A percentile compares a stretch with the other conserved stretches of the same genome.
Evolutionary conservation across 2,329 filamentous ascomycete genomes (phyloP).

Genomic region (Talaromyces sp.): DNA sequence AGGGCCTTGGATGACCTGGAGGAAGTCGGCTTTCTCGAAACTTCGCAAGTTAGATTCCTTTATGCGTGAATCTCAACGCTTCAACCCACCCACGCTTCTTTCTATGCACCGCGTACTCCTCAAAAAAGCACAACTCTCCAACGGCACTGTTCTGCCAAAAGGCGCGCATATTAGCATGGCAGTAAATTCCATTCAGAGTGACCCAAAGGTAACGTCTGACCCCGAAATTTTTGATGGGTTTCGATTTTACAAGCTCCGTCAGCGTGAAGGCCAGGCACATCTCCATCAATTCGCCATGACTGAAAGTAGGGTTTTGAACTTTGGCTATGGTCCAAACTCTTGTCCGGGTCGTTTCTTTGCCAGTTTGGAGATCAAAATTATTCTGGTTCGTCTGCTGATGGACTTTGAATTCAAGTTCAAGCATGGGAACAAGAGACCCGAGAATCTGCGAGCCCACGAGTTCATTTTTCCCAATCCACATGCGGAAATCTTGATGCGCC

Average conservation of each 20-base stretch:
- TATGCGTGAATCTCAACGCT: not conserved
- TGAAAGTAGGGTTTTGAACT: not conserved
- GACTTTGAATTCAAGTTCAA: not conserved
- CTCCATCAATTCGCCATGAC: not conserved
- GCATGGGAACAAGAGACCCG: not conserved
- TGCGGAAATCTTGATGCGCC: too few relatives aligned
- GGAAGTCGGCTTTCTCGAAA: not conserved
- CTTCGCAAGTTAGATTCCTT: not conserved
- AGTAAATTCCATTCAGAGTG: not conserved
- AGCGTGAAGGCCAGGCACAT: not conserved
- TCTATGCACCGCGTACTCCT: not conserved
- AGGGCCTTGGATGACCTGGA: not conserved
- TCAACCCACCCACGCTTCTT: not conserved
- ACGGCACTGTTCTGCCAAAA: not conserved
- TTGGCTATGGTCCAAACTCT: not conserved
- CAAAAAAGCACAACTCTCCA: not conserved
- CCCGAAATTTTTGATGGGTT: not conserved
- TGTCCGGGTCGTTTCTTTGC: conserved; percentile 17
- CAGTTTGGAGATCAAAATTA: conserved; percentile 22
- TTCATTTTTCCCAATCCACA: not conserved
- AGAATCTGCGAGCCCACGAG: not conserved
- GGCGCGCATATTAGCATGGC: not conserved
- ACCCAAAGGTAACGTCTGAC: not conserved
- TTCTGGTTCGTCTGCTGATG: not conserved
- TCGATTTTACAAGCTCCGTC: not conserved